Evolutionary conservation across 2,329 filamentous ascomycete genomes (phyloP).

Genomic region (Aspergillus neotritici): DNA sequence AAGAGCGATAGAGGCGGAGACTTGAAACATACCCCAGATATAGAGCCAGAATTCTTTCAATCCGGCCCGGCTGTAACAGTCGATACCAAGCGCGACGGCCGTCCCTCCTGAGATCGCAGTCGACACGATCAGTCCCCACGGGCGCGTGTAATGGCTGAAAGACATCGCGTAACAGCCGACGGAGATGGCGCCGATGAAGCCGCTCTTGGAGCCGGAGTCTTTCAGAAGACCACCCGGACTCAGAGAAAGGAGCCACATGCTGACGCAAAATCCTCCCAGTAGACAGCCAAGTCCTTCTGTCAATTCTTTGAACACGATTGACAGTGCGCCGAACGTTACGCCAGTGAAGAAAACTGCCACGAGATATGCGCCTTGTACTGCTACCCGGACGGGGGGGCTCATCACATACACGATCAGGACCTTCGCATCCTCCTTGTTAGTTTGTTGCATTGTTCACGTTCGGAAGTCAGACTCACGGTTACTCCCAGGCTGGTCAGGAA

Average conservation of each 20-base stretch:
- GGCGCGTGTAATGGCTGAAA: constrained; percentile 70
- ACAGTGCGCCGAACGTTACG: constrained; percentile 63
- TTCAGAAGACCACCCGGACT: constrained; percentile 68
- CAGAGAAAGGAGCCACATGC: constrained; percentile 85
- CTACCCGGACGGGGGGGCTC: constrained; percentile 67
- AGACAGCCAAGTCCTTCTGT: constrained; percentile 80
- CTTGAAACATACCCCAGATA: constrained; percentile 60
- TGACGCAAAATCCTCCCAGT: constrained; percentile 77
- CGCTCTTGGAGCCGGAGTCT: constrained; percentile 57
- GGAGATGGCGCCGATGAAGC: constrained; percentile 71
- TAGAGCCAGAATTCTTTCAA: constrained; percentile 96
- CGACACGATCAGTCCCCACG: constrained; percentile 68
- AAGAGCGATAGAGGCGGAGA: neutral
- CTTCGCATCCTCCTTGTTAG: constrained; percentile 11
- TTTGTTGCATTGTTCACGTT: no score
- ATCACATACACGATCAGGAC: constrained; percentile 85
- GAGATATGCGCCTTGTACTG: constrained; percentile 79
- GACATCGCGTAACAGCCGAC: constrained; percentile 65
- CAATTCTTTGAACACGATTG: constrained; percentile 75
- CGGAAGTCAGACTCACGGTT: constrained; percentile 42
- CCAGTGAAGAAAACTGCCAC: constrained; percentile 71
- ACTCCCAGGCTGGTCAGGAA: constrained; percentile 69
- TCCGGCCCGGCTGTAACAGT: constrained; percentile 84
- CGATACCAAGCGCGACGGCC: constrained; percentile 72
- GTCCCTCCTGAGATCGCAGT: constrained; percentile 81